Percentiles rank a stretch among this genome's conserved stretches.
Conservation (phyloP, 352 stramenopile genomes). For the Globisporangium sylvaticum region DNA sequence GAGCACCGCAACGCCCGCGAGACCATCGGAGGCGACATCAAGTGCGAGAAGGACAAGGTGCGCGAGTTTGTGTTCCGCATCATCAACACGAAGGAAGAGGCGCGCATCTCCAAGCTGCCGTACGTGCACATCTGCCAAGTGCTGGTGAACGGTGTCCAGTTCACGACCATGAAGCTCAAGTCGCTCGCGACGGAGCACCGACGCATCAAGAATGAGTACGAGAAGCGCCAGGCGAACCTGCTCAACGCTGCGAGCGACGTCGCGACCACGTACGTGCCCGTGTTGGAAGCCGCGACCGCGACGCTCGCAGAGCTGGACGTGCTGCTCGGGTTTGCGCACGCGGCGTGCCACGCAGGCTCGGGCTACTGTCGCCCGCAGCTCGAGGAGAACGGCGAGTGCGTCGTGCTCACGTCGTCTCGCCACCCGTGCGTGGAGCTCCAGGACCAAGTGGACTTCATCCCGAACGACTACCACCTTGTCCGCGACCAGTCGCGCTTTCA, state of each 20-base stretch:
- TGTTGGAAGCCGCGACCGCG: slow-evolving; percentile 90
- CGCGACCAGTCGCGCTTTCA: slow-evolving; percentile 87
- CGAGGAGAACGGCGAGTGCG: slow-evolving; percentile 48
- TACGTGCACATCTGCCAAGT: slow-evolving; percentile 93
- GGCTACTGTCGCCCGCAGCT: slow-evolving; percentile 67
- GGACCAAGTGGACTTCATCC: slow-evolving; percentile 95
- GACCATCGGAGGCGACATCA: slow-evolving; percentile 76
- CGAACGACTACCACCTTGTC: slow-evolving; percentile 94
- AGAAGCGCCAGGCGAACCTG: slow-evolving; percentile 88
- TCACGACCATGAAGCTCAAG: slow-evolving; percentile 92
- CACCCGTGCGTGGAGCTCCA: slow-evolving; percentile 99
- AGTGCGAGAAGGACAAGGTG: slow-evolving; percentile 92
- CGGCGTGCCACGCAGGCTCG: slow-evolving; percentile 89
- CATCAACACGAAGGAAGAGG: slow-evolving; percentile 91
- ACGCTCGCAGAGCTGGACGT: slow-evolving; percentile 94
- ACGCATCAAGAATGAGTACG: slow-evolving; percentile 88
- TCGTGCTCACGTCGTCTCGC: slow-evolving; percentile 82
- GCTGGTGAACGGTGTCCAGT: slow-evolving; percentile 97
- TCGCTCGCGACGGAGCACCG: slow-evolving; percentile 83
- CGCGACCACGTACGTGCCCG: slow-evolving; percentile 93
- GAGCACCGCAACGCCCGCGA: slow-evolving; percentile 59
- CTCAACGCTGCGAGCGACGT: slow-evolving; percentile 92
- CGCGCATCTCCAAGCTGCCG: slow-evolving; percentile 82
- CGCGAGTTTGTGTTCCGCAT: slow-evolving; percentile 93
- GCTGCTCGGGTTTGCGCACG: slow-evolving; percentile 91